Evolutionary conservation across 2,329 filamentous ascomycete species (phyloP).

Genomic region (Trichoderma koningiopsis): DNA sequence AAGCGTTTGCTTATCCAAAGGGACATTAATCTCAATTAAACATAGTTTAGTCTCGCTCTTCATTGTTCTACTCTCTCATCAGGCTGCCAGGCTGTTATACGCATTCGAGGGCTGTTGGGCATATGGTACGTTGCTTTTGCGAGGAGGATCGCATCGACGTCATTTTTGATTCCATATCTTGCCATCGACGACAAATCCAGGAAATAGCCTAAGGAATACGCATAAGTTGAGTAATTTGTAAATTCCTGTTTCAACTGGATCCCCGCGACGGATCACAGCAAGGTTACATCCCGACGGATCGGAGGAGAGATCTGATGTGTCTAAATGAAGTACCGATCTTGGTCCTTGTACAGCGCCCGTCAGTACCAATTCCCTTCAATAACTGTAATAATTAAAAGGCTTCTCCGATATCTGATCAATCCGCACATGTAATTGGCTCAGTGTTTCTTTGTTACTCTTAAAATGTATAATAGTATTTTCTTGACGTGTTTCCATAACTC

Average conservation of each 20-base stretch:
- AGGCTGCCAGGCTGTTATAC: background rate
- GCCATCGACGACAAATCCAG: background rate
- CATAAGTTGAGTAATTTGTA: background rate
- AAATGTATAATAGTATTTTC: background rate
- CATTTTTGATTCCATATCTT: background rate
- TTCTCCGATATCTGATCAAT: background rate
- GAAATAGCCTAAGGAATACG: constrained; percentile 5
- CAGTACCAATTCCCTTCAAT: background rate
- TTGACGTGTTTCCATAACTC: no score
- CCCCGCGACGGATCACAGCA: background rate
- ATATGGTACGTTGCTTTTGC: background rate
- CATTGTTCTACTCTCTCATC: background rate
- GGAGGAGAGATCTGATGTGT: background rate
- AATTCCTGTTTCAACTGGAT: background rate
- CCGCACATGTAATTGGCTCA: background rate
- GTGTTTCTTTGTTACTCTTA: background rate
- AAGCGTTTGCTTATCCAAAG: background rate
- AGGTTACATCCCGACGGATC: constrained; percentile 17
- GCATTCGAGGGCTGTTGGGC: background rate
- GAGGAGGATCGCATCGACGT: background rate
- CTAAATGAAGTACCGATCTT: background rate
- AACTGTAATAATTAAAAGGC: no score
- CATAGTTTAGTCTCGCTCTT: no score
- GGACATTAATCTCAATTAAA: background rate
- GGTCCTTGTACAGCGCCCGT: background rate